Percentiles rank a stretch among this genome's conserved stretches.
These are phyloP conservation scores for Adansonia digitata DNA, from an alignment of 345 rosid genomes.

Conservation along the genomic window DNA sequence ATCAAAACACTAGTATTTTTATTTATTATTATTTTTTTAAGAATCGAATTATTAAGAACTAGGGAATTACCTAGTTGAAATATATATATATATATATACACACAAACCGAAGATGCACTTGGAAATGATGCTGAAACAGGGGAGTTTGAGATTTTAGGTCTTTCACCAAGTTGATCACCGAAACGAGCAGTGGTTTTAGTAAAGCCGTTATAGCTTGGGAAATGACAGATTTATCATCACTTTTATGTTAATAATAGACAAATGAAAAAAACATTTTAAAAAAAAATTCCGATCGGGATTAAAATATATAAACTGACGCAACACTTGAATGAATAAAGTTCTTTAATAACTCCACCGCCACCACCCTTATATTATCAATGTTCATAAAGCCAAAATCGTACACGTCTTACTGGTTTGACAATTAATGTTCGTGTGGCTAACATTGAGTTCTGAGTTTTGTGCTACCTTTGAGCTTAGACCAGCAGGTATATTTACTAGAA, in stretches of 20 bases:
- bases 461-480: not conserved
- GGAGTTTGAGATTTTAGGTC: too few relatives aligned
- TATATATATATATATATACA: too few relatives aligned
- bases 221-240: not conserved
- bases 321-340: not conserved
- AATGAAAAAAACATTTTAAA: too few relatives aligned
- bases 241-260: too few relatives aligned
- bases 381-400: not conserved
- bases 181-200: conserved; percentile 11
- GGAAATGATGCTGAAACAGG: too few relatives aligned
- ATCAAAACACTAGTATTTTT: too few relatives aligned
- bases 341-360: not conserved
- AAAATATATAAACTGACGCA: not conserved
- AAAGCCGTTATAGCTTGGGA: conserved; percentile 17
- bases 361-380: not conserved
- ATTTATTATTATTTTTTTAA: too few relatives aligned
- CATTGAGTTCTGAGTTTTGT: too few relatives aligned
- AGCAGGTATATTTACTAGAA: not conserved
- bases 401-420: not conserved
- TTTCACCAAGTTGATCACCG: not conserved
- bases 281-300: too few relatives aligned
- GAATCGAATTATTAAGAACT: too few relatives aligned
- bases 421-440: not conserved
- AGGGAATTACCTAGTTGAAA: too few relatives aligned
- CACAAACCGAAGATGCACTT: too few relatives aligned